phyloP scores from a whole-genome alignment of 805 yeast species.

The Myxozyma melibiosi region DNA sequence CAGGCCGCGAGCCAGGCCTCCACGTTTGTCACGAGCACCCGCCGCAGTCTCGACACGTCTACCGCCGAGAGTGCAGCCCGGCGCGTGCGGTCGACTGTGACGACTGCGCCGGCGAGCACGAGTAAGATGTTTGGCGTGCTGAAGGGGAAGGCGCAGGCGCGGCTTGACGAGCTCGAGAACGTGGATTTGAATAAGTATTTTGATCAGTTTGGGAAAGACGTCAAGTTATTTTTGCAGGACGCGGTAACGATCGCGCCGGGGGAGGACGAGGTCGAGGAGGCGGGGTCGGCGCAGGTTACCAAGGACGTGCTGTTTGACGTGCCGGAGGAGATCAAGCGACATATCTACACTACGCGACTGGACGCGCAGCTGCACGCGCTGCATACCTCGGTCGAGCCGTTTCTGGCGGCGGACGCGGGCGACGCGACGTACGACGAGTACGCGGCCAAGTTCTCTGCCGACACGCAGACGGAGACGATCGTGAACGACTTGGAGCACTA shows the following conservation, averaged over 20 bases:
- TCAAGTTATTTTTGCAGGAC: slow-evolving; percentile 48
- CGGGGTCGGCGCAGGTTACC: not conserved
- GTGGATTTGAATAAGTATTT: slow-evolving; percentile 76
- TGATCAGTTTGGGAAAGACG: slow-evolving; percentile 54
- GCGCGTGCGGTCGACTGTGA: slow-evolving; percentile 5
- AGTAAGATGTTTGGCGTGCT: slow-evolving; percentile 40
- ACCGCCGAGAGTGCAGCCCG: slow-evolving; percentile 6
- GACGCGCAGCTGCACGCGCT: slow-evolving; percentile 64
- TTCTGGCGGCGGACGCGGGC: slow-evolving; percentile 42
- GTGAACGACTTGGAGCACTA: slow-evolving; percentile 51
- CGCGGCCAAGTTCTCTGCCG: slow-evolving; percentile 47
- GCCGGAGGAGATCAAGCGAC: slow-evolving; percentile 31
- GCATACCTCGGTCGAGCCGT: slow-evolving; percentile 53
- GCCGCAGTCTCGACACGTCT: slow-evolving; percentile 17
- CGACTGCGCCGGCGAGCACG: slow-evolving; percentile 30
- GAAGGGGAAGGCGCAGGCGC: slow-evolving; percentile 56
- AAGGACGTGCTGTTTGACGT: slow-evolving; percentile 29
- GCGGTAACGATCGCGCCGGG: slow-evolving; percentile 42
- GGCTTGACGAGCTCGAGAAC: slow-evolving; percentile 68
- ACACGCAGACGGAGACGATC: slow-evolving; percentile 55
- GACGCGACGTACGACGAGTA: slow-evolving; percentile 45
- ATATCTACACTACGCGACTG: slow-evolving; percentile 47
- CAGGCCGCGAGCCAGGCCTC: slow-evolving; percentile 13
- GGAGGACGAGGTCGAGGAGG: slow-evolving; percentile 11
- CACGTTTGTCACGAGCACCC: slow-evolving; percentile 9